Evolutionary conservation across 2,329 filamentous ascomycete genomes (phyloP).

Genomic region (Geosmithia putterillii): DNA sequence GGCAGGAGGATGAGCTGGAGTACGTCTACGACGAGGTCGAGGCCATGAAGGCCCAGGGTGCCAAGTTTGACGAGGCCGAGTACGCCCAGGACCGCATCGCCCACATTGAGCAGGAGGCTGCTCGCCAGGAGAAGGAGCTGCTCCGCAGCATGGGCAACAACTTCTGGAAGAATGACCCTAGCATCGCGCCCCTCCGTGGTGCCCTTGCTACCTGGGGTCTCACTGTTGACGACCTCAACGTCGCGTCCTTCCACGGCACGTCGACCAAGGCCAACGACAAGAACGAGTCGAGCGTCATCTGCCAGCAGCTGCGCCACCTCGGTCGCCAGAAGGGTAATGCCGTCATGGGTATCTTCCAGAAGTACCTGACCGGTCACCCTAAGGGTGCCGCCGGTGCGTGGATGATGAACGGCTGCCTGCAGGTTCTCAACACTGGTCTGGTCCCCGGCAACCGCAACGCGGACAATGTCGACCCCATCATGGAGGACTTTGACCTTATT

Average conservation of each 20-base stretch:
- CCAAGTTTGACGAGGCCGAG: conserved; percentile 66
- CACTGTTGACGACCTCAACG: conserved; percentile 87
- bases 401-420: conserved; percentile 98
- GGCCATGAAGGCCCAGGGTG: conserved; percentile 73
- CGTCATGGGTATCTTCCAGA: conserved; percentile 95
- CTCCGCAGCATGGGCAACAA: conserved; percentile 89
- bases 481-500: conserved; percentile 97
- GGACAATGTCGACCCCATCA: conserved; percentile 89
- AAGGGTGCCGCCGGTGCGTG: conserved; percentile 98
- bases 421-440: conserved; percentile 86
- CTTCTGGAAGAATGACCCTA: conserved; percentile 95
- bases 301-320: conserved; percentile 89
- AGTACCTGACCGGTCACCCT: conserved; percentile 95
- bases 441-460: conserved; percentile 97
- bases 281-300: conserved; percentile 97
- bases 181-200: conserved; percentile 89
- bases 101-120: conserved; percentile 78
- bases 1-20: conserved; percentile 90
- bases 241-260: conserved; percentile 97
- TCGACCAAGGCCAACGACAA: conserved; percentile 99
- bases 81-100: conserved; percentile 75
- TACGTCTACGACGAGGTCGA: conserved; percentile 87
- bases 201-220: conserved; percentile 96
- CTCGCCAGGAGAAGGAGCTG: conserved; percentile 85
- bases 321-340: conserved; percentile 95